Evolutionary conservation across 805 yeast genomes (phyloP), one percentile per base, ranked within the genome.

Genomic region (Wickerhamiella parazyma): DNA sequence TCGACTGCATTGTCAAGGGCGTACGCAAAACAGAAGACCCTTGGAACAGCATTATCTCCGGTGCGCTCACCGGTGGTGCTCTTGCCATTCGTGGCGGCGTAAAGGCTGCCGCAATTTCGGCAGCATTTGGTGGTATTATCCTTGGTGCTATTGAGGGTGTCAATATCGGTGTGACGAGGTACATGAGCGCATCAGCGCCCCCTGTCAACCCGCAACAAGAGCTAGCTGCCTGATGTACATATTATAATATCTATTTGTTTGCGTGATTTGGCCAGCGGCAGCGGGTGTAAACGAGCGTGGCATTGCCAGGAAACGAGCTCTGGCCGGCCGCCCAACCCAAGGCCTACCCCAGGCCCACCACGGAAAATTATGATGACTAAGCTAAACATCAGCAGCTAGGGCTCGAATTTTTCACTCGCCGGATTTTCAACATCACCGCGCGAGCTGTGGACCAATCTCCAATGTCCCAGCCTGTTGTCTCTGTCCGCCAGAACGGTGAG

Each of bases 61-160:
- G 98, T 46, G 86, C 91, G 62, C 84, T 84, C 70, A 87, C 94
- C 36, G 98, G 98, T 72, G 98, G 98, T 56, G 79, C 97, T 18
- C 70, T 91, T 55, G 98, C 97, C 49, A 76, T 91, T 54, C 85
- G 98, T 77, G 98, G 98, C 59, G 98, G 98, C 43, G 85, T 95
- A 87, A 83, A 76, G 68, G 95, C 89, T 63, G 82, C 94, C 41
- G 75, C 96, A 67, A 89, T 86, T 65, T 81, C 94, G 48, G 97
- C 97, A 55, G 86, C 91, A 55, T 82, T 95, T 24, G 91, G 98
- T 77, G 97, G 95, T 28, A 83, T 95, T 72, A 75, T 91, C 54
- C 72, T 91, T 59, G 98, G 95, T 59, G 91, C 85, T 42, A 82
- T 91, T 56, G 98, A 91, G 69, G 98, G 98, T 72, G 96, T 85